Conservation (phyloP, 2,329 filamentous ascomycete genomes). For the Ampelomyces quisqualis region DNA sequence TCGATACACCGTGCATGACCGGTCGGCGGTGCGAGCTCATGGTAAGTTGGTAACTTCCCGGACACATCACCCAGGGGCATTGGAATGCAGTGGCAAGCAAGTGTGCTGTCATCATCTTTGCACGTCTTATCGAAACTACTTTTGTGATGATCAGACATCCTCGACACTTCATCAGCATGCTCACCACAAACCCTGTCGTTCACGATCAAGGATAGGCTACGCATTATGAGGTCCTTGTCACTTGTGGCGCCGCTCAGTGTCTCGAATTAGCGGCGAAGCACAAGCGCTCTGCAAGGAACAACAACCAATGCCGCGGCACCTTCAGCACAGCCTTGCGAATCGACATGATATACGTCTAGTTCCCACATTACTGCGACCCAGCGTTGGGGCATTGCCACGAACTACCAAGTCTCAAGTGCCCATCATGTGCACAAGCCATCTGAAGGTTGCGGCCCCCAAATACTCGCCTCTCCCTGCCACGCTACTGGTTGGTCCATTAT, state of each 20-base stretch:
- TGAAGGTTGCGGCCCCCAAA: conserved; percentile 13
- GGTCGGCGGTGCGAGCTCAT: no score
- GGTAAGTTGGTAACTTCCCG: no score
- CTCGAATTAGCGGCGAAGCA: conserved; percentile 26
- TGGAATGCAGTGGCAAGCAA: no score
- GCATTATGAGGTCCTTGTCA: not conserved
- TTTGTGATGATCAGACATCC: no score
- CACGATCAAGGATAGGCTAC: conserved; percentile 1
- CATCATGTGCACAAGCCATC: conserved; percentile 1
- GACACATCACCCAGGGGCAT: not conserved
- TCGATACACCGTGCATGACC: conserved; percentile 21
- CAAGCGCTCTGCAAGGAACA: conserved; percentile 4
- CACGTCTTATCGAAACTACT: no score
- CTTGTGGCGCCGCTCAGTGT: conserved; percentile 12
- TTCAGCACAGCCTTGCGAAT: conserved; percentile 18
- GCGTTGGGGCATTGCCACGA: no score
- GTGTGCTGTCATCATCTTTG: not conserved
- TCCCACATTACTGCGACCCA: no score
- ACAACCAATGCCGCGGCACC: not conserved
- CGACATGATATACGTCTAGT: no score
- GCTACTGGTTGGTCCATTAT: conserved; percentile 10
- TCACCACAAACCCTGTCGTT: not conserved
- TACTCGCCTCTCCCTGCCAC: conserved; percentile 29
- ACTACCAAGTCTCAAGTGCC: no score
- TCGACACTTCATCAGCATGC: not conserved